phyloP scores from a whole-genome alignment of 2,329 filamentous ascomycete genomes.

The Colletotrichum filicis region DNA sequence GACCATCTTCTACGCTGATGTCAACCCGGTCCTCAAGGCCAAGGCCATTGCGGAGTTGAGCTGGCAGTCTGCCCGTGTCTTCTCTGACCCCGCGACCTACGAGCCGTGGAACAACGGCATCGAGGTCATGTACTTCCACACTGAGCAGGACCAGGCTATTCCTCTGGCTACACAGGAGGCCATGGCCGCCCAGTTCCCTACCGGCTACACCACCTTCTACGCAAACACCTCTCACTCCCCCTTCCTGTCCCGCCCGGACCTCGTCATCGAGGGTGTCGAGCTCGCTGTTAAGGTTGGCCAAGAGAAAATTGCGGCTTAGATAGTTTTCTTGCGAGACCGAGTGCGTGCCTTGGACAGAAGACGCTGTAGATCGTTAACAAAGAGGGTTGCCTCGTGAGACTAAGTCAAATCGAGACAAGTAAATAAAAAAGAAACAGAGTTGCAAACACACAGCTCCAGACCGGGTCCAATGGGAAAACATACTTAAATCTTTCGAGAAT shows the following conservation, averaged over 20 bases:
- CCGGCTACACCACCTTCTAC: conserved; percentile 22
- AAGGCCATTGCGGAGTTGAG: conserved; percentile 32
- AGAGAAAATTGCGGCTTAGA: conserved; percentile 13
- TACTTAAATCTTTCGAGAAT: background rate
- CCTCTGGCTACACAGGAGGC: conserved; percentile 36
- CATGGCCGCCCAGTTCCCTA: conserved; percentile 37
- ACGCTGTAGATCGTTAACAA: conserved; percentile 19
- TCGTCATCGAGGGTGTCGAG: conserved; percentile 27
- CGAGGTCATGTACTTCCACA: conserved; percentile 40
- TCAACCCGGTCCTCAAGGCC: conserved; percentile 30
- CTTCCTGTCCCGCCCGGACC: conserved; percentile 28
- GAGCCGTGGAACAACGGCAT: conserved; percentile 44
- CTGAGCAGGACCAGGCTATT: conserved; percentile 39
- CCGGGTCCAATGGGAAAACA: background rate
- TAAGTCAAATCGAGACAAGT: background rate
- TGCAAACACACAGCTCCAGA: background rate
- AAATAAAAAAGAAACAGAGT: background rate
- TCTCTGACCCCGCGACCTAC: conserved; percentile 38
- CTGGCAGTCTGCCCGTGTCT: conserved; percentile 31
- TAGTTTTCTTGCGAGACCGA: background rate
- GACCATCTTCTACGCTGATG: conserved; percentile 41
- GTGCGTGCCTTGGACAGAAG: background rate
- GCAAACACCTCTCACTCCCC: conserved; percentile 29
- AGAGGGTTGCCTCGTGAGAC: background rate
- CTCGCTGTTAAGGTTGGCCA: conserved; percentile 26